Evolutionary conservation across 805 yeast genomes (phyloP).

Genomic region (Candida rishiriensis): DNA sequence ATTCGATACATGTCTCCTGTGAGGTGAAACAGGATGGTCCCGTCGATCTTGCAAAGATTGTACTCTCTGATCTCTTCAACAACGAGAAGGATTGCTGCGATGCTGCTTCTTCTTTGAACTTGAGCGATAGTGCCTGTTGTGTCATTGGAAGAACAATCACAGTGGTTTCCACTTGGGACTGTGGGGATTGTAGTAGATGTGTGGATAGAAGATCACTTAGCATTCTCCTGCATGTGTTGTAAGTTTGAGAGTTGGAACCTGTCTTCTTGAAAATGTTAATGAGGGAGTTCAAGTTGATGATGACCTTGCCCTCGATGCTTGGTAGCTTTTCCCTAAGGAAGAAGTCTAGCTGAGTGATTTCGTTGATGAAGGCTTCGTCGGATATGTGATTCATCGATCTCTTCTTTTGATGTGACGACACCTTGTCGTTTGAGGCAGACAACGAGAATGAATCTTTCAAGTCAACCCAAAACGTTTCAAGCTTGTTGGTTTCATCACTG

Average conservation of each 20-base stretch:
- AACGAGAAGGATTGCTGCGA: constrained; percentile 6
- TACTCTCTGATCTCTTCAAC: constrained; percentile 16
- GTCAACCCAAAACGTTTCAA: constrained; percentile 34
- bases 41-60: constrained; percentile 8
- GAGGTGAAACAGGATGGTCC: constrained; percentile 34
- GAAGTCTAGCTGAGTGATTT: constrained; percentile 43
- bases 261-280: constrained; percentile 37
- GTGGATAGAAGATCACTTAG: constrained; percentile 28
- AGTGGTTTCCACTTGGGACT: constrained; percentile 24
- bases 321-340: constrained; percentile 26
- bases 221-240: constrained; percentile 33
- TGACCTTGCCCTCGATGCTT: constrained; percentile 23
- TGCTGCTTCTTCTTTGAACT: constrained; percentile 8
- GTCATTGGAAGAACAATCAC: constrained; percentile 31
- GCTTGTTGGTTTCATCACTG: constrained; percentile 26
- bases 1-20: constrained; percentile 42
- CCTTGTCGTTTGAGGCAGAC: constrained; percentile 4
- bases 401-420: constrained; percentile 9
- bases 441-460: constrained; percentile 23
- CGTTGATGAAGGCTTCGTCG: constrained; percentile 45
- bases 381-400: constrained; percentile 32
- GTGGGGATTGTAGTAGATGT: constrained; percentile 11
- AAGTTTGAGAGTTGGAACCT: constrained; percentile 40
- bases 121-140: constrained; percentile 19
- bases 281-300: constrained; percentile 41